phyloP scores from a whole-genome alignment of 257 asterid genomes.

The Nicotiana undulata region DNA sequence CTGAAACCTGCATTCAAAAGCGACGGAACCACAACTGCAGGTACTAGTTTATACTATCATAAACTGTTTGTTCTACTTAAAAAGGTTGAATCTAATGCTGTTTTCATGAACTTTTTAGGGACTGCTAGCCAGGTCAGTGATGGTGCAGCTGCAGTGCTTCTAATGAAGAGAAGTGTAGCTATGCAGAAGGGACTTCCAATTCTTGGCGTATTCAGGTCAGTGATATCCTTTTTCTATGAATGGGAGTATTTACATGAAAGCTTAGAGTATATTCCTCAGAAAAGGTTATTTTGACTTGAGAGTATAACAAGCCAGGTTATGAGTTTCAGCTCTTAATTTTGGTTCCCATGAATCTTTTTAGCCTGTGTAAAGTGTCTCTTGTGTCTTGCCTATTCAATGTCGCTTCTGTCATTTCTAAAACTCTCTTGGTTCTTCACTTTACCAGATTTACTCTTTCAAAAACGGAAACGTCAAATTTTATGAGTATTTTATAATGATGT shows the following conservation, averaged over 20 bases:
- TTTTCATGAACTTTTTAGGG: slow-evolving; percentile 32
- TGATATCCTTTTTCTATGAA: background rate
- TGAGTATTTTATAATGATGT: background rate
- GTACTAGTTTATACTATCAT: slow-evolving; percentile 18
- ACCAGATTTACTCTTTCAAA: background rate
- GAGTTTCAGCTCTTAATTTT: background rate
- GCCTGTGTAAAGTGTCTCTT: background rate
- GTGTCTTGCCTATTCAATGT: background rate
- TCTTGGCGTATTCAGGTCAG: slow-evolving; percentile 75
- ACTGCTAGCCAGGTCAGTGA: slow-evolving; percentile 88
- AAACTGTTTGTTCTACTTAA: background rate
- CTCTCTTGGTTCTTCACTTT: background rate
- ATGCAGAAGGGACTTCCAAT: slow-evolving; percentile 68
- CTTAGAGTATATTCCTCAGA: background rate
- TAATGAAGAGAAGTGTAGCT: slow-evolving; percentile 86
- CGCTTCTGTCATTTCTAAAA: background rate
- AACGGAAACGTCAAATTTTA: background rate
- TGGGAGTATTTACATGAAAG: background rate
- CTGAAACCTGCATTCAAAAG: slow-evolving; percentile 86
- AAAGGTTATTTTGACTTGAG: background rate
- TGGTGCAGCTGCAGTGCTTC: slow-evolving; percentile 97
- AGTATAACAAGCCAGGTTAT: background rate
- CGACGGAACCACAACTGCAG: slow-evolving; percentile 88
- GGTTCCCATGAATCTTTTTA: background rate
- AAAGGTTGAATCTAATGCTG: background rate